Percentiles rank a stretch among this genome's conserved stretches.
phyloP scores from a whole-genome alignment of 2,329 filamentous ascomycete species.

The Neofusicoccum ribis region DNA sequence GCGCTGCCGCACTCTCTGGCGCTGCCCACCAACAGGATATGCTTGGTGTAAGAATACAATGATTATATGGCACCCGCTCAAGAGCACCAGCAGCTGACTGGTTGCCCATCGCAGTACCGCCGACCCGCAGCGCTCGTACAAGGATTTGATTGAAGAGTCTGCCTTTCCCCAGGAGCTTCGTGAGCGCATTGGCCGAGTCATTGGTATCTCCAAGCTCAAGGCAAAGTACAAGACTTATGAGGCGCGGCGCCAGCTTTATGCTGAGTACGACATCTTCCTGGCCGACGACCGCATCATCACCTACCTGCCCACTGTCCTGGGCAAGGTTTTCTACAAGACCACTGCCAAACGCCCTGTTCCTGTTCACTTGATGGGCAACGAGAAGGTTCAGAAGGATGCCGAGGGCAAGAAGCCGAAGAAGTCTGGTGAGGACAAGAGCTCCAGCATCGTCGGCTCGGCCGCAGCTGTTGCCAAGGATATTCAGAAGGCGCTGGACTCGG shows the following conservation, averaged over 20 bases:
- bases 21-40: conserved; percentile 2
- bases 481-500: conserved; percentile 71
- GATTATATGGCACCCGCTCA: too few species aligned
- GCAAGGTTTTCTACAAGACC: conserved; percentile 89
- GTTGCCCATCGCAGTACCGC: conserved; percentile 64
- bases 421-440: conserved; percentile 31
- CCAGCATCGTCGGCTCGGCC: conserved; percentile 55
- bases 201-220: conserved; percentile 83
- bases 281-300: conserved; percentile 82
- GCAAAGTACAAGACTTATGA: conserved; percentile 89
- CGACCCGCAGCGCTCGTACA: conserved; percentile 80
- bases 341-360: conserved; percentile 85
- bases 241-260: conserved; percentile 71
- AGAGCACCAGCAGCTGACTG: neutral
- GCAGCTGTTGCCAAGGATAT: conserved; percentile 77
- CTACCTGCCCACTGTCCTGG: conserved; percentile 72
- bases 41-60: conserved; percentile 10
- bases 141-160: conserved; percentile 77
- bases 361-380: conserved; percentile 66
- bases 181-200: conserved; percentile 58
- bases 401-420: conserved; percentile 44
- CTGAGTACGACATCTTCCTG: conserved; percentile 90
- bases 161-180: conserved; percentile 54
- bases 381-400: conserved; percentile 61
- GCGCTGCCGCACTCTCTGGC: conserved; percentile 22